Conservation (phyloP, 345 rosid genomes). For the Combretum micranthum region DNA sequence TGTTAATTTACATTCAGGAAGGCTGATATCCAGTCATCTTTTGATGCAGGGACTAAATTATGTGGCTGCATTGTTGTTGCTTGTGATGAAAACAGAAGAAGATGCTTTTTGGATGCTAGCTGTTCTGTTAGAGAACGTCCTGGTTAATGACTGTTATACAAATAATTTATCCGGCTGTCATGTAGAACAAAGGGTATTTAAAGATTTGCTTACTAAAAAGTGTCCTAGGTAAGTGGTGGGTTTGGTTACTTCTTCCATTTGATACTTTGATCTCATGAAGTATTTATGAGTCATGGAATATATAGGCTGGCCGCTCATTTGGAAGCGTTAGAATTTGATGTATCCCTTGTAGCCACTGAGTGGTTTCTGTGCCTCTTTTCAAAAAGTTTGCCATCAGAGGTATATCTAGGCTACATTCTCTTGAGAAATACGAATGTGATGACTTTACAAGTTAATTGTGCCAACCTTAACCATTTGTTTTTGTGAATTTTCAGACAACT, state of each 20-base stretch:
- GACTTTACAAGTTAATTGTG: not conserved
- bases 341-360: slow-evolving; percentile 96
- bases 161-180: slow-evolving; percentile 94
- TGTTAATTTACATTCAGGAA: not conserved
- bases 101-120: slow-evolving; percentile 99
- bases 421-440: too few species aligned
- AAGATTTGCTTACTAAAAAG: slow-evolving; percentile 77
- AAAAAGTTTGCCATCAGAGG: slow-evolving; percentile 99
- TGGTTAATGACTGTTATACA: slow-evolving; percentile 94
- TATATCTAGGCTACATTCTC: slow-evolving; percentile 10
- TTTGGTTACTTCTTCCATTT: not conserved
- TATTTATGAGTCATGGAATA: slow-evolving; percentile 3
- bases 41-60: slow-evolving; percentile 80
- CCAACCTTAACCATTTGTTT: not conserved
- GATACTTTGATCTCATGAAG: not conserved
- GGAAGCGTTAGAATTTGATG: slow-evolving; percentile 89
- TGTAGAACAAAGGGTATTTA: slow-evolving; percentile 95
- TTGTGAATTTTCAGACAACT: slow-evolving; percentile 59
- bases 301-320: slow-evolving; percentile 86
- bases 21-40: not conserved
- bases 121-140: slow-evolving; percentile 86
- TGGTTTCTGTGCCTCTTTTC: slow-evolving; percentile 99
- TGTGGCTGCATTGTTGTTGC: slow-evolving; percentile 86
- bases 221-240: slow-evolving; percentile 59
- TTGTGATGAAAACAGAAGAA: slow-evolving; percentile 99